phyloP scores from a whole-genome alignment of 768 basidiomycete species.

The Tulasnella sp. region DNA sequence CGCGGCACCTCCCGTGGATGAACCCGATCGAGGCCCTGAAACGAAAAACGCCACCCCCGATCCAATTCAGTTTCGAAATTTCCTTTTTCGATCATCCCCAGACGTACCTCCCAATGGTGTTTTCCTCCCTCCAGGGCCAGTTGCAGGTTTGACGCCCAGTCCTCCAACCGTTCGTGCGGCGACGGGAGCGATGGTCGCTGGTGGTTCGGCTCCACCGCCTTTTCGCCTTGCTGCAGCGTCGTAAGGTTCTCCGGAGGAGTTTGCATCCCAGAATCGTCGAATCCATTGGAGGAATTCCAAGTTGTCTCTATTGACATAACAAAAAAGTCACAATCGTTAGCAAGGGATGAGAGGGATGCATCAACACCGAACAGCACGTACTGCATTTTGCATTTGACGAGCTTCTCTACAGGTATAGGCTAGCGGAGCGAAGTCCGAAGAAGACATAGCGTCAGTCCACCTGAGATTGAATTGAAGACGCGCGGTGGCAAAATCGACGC shows the following conservation, averaged over 20 bases:
- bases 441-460: not conserved
- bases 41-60: not conserved
- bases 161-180: slow-evolving; percentile 5
- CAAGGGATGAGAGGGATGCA: not conserved
- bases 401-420: slow-evolving; percentile 91
- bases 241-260: slow-evolving; percentile 79
- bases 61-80: not conserved
- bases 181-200: slow-evolving; percentile 68
- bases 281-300: slow-evolving; percentile 98
- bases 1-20: slow-evolving; percentile 30
- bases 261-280: slow-evolving; percentile 89
- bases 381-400: slow-evolving; percentile 99
- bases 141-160: not conserved
- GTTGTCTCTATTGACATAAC: slow-evolving; percentile 58
- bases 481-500: slow-evolving; percentile 18
- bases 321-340: not conserved
- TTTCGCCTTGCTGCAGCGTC: slow-evolving; percentile 73
- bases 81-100: not conserved
- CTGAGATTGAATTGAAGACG: slow-evolving; percentile 5
- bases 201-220: slow-evolving; percentile 56
- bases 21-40: slow-evolving; percentile 15
- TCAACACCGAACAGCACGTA: slow-evolving; percentile 31
- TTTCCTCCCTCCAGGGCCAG: not conserved
- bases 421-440: slow-evolving; percentile 23
- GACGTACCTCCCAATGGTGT: slow-evolving; percentile 15